Evolutionary conservation across 192 early-diverging fungal species (phyloP), one percentile per base, ranked within the genome.

Genomic region (Endogone sp.): DNA sequence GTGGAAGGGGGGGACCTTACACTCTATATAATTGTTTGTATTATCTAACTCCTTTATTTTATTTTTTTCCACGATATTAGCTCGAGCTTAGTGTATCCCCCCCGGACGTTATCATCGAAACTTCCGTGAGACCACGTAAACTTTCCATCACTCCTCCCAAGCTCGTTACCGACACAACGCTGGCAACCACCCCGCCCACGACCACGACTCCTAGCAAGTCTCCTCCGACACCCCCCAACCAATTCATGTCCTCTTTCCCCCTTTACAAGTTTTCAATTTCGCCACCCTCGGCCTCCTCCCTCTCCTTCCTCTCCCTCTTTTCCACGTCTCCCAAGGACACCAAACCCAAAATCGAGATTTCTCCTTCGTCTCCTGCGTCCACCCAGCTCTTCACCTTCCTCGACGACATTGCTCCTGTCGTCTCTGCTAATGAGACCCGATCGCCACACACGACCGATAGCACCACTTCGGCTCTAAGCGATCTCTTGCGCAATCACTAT

Each of bases 301-400:
- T 60, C 59, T 60, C 59, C 10, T 21, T 60, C 9, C 59, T 6
- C 59, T 60, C 59, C 9, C 27, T 60, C 1, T 26, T 60, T 22
- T 28, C 59, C 22, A 26, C 59, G 4, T 60, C 59, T 21, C 22
- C 59, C 22, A 6, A 8, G 22, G 11, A 13, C 55, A 60, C 59
- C 8, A 23, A 60, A 60, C 59, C 59, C 22, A 23, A 23, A 10
- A 8, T 16, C 8, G 22, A 23, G 9, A 60, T 60, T 1, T 8
- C 59, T 2, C 59, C 59, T 60, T 6, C 37, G 9, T 49, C 37
- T 16, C 37, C 37, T 11, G 10, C 59, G 22, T 10, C 22, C 24
- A 23, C 59, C 1, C 59, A 60, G 6, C 59, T 60, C 59, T 60
- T 60, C 2, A 60, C 59, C 22, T 60, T 60, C 27, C 59, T 60